phyloP scores from a whole-genome alignment of 2,329 filamentous ascomycete species.

The Magnaporthiopsis rhizophila region DNA sequence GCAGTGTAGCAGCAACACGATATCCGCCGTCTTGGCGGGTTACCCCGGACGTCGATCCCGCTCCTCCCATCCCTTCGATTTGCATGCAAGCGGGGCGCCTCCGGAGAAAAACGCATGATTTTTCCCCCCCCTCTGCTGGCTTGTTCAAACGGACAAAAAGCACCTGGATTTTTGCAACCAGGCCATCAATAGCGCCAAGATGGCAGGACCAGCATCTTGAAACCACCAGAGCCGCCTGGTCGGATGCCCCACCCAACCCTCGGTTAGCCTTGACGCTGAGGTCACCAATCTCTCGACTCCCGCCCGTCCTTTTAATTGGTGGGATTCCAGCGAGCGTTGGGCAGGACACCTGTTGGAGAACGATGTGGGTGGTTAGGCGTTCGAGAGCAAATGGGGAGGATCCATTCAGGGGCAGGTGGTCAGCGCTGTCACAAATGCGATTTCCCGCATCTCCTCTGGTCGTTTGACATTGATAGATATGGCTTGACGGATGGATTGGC shows the following conservation, averaged over 20 bases:
- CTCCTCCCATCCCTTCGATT: neutral
- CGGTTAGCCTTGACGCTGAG: neutral
- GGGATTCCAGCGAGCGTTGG: neutral
- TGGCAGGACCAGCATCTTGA: neutral
- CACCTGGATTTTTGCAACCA: too few relatives aligned
- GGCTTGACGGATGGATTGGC: too few relatives aligned
- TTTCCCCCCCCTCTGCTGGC: neutral
- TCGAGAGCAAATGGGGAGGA: neutral
- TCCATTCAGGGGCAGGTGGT: neutral
- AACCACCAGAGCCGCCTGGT: neutral
- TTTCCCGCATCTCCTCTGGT: neutral
- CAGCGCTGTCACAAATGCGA: neutral
- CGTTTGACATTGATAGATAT: neutral
- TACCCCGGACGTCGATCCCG: neutral
- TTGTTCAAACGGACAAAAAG: neutral
- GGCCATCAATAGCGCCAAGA: neutral
- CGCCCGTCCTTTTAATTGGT: neutral
- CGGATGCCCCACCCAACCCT: neutral
- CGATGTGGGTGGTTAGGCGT: too few relatives aligned
- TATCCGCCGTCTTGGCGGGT: neutral
- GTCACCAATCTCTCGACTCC: neutral
- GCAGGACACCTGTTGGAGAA: too few relatives aligned
- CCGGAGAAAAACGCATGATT: neutral
- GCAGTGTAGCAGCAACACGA: neutral
- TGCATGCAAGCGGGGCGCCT: neutral